Evolutionary conservation across 1,139 yeast genomes (phyloP).

Genomic region (Saccharomyces hybrid): DNA sequence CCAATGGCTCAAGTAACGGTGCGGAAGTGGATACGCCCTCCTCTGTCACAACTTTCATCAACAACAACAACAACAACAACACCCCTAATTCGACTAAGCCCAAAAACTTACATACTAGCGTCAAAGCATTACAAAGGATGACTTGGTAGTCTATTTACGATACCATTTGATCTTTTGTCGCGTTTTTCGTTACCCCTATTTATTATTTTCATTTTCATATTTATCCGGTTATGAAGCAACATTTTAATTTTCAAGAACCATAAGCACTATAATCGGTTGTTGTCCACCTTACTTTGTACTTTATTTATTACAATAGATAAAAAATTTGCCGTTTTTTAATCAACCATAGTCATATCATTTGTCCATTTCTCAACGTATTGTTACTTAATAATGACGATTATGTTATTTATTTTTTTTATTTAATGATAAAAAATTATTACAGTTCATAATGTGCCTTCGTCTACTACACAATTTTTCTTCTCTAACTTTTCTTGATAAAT

Average conservation of each 20-base stretch:
- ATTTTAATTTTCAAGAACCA: background rate
- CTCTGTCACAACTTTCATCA: background rate
- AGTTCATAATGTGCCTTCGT: background rate
- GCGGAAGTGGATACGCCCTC: slow-evolving; percentile 1
- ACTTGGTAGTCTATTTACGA: slow-evolving; percentile 35
- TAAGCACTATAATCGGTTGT: background rate
- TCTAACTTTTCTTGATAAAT: background rate
- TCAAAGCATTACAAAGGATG: slow-evolving; percentile 26
- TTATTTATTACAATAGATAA: background rate
- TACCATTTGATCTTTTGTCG: background rate
- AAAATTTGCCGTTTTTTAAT: background rate
- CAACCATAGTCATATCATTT: background rate
- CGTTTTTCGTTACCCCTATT: background rate
- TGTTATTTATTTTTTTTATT: no score
- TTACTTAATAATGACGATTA: background rate
- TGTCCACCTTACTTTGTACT: background rate
- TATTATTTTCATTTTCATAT: slow-evolving; percentile 5
- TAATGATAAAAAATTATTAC: no score
- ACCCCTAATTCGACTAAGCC: background rate
- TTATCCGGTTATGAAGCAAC: background rate
- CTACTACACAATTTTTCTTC: background rate
- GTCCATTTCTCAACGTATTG: background rate
- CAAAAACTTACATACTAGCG: slow-evolving; percentile 27
- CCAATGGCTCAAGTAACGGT: background rate
- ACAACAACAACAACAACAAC: background rate